These are phyloP conservation scores for Bidens hawaiensis DNA, from an alignment of 140 eudicot species.

Conservation along the genomic window DNA sequence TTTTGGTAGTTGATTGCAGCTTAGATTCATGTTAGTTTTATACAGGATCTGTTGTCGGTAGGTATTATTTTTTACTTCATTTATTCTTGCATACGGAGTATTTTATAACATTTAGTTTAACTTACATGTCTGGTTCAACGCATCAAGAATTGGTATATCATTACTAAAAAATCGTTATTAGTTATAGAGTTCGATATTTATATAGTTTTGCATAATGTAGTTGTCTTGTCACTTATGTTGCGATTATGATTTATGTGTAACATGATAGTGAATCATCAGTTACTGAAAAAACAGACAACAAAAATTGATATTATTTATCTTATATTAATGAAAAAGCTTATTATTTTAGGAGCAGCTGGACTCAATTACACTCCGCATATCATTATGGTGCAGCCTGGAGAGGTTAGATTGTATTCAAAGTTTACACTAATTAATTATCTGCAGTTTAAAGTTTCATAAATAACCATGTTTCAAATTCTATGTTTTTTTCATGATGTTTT, in stretches of 20 bases:
- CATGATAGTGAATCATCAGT: slow-evolving; percentile 6
- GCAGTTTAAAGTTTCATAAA: not conserved
- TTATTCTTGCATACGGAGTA: no score
- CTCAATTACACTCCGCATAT: slow-evolving; percentile 77
- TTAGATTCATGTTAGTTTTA: not conserved
- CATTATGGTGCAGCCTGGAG: slow-evolving; percentile 77
- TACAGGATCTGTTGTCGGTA: no score
- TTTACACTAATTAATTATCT: not conserved
- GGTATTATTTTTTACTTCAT: no score
- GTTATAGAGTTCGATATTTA: not conserved
- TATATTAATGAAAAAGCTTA: not conserved
- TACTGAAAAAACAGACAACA: slow-evolving; percentile 1
- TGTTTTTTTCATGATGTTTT: slow-evolving; percentile 64
- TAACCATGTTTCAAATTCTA: not conserved
- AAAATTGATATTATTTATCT: not conserved
- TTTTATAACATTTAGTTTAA: no score
- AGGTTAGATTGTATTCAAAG: slow-evolving; percentile 51
- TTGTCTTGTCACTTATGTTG: not conserved
- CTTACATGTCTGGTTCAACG: no score
- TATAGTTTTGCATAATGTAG: not conserved
- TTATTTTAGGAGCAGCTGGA: slow-evolving; percentile 63
- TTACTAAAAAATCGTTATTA: slow-evolving; percentile 1
- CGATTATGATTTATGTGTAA: not conserved
- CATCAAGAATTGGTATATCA: no score
- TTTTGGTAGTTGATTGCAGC: not conserved